Percentiles rank a stretch among this genome's conserved stretches.
Conservation (phyloP, 78 protist genomes). For the Protostelium mycophagum region DNA sequence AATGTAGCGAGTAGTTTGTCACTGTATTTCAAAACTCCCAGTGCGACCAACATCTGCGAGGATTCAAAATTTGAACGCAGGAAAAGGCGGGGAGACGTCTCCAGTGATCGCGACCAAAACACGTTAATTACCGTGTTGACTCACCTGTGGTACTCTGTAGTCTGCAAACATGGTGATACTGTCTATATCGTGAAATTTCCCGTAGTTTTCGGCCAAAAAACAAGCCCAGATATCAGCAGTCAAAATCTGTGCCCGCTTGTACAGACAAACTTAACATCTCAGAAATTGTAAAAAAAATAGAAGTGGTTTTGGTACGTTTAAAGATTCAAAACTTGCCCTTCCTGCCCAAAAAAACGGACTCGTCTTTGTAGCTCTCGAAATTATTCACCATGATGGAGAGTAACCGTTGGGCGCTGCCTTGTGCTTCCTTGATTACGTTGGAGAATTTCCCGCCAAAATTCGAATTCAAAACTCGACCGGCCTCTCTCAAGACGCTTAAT, state of each 20-base stretch:
- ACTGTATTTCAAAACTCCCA: conserved; percentile 27
- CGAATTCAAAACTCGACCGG: conserved; percentile 14
- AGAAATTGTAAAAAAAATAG: not conserved
- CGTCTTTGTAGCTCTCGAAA: not conserved
- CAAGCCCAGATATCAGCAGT: conserved; percentile 88
- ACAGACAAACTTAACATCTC: conserved; percentile 25
- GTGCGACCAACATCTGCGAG: conserved; percentile 43
- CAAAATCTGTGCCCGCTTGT: conserved; percentile 89
- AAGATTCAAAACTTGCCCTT: not conserved
- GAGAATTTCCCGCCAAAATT: conserved; percentile 42
- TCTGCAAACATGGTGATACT: conserved; percentile 89
- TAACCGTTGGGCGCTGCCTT: not conserved
- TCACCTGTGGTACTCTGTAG: conserved; percentile 74
- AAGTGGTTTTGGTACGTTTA: not conserved
- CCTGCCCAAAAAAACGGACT: not conserved
- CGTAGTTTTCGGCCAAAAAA: conserved; percentile 69
- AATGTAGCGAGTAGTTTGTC: not conserved
- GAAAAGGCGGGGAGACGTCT: not conserved
- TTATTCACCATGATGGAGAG: not conserved
- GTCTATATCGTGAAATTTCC: conserved; percentile 75
- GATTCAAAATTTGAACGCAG: conserved; percentile 1
- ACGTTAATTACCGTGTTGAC: not conserved
- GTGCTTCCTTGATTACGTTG: conserved; percentile 27
- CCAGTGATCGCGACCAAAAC: not conserved
- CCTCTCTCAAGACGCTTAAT: conserved; percentile 35